Conservation (phyloP, 148 eudicot genomes). For the Agrostemma githago region DNA sequence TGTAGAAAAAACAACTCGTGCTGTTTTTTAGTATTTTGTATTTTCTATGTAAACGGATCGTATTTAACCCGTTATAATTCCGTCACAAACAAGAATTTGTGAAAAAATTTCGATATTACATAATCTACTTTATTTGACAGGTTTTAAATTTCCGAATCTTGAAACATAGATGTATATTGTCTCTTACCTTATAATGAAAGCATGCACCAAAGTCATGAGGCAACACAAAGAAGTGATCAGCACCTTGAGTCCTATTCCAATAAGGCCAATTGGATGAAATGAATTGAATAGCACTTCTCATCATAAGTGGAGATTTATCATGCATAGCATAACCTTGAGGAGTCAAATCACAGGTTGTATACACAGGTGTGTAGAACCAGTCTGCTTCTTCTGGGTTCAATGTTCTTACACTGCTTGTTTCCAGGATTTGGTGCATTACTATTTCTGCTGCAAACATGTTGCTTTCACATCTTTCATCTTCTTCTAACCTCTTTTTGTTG, state of each 20-base stretch:
- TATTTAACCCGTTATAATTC: no score
- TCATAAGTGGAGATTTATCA: slow-evolving; percentile 90
- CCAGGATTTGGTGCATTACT: slow-evolving; percentile 81
- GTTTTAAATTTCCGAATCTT: no score
- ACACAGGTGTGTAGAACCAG: slow-evolving; percentile 98
- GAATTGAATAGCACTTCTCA: slow-evolving; percentile 98
- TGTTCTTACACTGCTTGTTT: slow-evolving; percentile 87
- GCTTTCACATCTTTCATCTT: slow-evolving; percentile 84
- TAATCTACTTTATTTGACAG: neutral
- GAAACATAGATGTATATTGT: no score
- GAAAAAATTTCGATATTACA: no score
- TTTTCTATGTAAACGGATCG: no score
- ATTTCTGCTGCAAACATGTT: slow-evolving; percentile 99
- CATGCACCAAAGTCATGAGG: slow-evolving; percentile 98
- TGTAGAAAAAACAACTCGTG: no score
- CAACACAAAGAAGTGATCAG: slow-evolving; percentile 91
- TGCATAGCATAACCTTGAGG: slow-evolving; percentile 89
- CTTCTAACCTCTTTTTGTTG: slow-evolving; percentile 87
- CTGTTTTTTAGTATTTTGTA: no score
- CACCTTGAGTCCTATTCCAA: slow-evolving; percentile 97
- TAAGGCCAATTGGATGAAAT: slow-evolving; percentile 98
- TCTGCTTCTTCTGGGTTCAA: slow-evolving; percentile 99
- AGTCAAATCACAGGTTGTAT: slow-evolving; percentile 85
- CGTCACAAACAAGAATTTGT: no score
- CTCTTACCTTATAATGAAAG: slow-evolving; percentile 79